Conservation (phyloP, 345 rosid species). For the Dovyalis caffra region DNA sequence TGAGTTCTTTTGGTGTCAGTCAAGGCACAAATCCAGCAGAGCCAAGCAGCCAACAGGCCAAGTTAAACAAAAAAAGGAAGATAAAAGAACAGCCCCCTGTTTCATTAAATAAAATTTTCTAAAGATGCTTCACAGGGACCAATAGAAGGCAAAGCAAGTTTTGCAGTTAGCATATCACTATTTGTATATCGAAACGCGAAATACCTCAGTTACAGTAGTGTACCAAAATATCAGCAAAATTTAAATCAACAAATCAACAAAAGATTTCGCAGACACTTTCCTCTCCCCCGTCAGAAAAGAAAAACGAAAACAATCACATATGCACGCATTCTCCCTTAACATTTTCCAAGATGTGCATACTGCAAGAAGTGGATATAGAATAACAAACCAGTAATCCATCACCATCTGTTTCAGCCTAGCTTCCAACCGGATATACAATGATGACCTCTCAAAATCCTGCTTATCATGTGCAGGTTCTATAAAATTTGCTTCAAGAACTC, state of each 20-base stretch:
- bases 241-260: no score
- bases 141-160: background rate
- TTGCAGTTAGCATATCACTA: background rate
- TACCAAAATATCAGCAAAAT: background rate
- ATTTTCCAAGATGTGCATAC: background rate
- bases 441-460: slow-evolving; percentile 95
- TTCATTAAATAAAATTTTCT: background rate
- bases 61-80: background rate
- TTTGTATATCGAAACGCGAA: background rate
- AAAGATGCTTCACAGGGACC: background rate
- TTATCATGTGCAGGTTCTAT: slow-evolving; percentile 97
- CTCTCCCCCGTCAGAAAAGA: background rate
- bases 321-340: background rate
- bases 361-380: background rate
- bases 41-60: background rate
- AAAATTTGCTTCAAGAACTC: slow-evolving; percentile 95
- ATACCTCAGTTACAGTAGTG: background rate
- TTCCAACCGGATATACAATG: slow-evolving; percentile 70
- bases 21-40: background rate
- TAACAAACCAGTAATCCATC: slow-evolving; percentile 70
- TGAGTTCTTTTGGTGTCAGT: background rate
- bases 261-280: background rate
- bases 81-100: background rate
- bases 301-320: background rate
- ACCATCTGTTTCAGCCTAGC: slow-evolving; percentile 64